phyloP scores from a whole-genome alignment of 139 green algal species.

The Tetratostichococcus sp. region DNA sequence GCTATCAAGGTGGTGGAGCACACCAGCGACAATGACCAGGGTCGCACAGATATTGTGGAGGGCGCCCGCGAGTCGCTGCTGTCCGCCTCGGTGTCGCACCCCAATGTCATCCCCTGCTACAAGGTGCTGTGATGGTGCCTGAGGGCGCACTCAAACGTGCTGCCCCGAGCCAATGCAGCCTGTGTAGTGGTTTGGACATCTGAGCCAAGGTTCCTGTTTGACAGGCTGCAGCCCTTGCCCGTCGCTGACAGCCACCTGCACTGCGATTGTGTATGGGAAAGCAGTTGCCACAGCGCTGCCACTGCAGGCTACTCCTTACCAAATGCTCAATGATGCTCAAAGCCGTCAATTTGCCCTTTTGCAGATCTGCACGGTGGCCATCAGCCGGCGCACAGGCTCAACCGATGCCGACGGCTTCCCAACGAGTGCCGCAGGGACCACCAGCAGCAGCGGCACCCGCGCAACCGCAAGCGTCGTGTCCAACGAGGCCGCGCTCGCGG shows the following conservation, averaged over 20 bases:
- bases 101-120: constrained; percentile 24
- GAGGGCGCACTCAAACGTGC: too few species aligned
- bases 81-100: constrained; percentile 15
- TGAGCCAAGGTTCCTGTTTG: too few species aligned
- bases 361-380: constrained; percentile 13
- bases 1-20: constrained; percentile 38
- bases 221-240: too few species aligned
- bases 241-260: too few species aligned
- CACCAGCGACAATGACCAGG: neutral
- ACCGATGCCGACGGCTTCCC: neutral
- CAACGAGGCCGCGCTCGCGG: neutral
- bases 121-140: constrained; percentile 10
- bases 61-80: constrained; percentile 23
- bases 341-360: neutral
- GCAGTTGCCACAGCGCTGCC: too few species aligned
- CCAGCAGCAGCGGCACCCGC: neutral
- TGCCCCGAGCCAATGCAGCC: too few species aligned
- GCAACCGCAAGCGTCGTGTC: neutral
- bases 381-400: neutral
- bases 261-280: too few species aligned
- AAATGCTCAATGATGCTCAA: too few species aligned
- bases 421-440: neutral
- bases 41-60: constrained; percentile 5
- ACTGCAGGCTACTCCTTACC: too few species aligned
- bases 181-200: too few species aligned